phyloP scores from a whole-genome alignment of 768 basidiomycete genomes.

The Boletus subparvulus region DNA sequence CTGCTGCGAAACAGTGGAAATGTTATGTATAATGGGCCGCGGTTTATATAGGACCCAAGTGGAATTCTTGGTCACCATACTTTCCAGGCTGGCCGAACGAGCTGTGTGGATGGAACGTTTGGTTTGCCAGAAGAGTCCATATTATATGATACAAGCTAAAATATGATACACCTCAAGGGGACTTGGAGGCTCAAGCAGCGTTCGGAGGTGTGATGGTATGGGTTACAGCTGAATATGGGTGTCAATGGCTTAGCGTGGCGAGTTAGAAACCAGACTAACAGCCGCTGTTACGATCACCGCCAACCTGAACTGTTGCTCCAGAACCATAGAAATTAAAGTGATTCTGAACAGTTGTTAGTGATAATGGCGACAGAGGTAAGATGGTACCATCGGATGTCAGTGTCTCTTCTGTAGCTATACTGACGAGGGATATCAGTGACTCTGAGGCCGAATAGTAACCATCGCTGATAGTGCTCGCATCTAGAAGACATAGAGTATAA shows the following conservation, averaged over 20 bases:
- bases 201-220: neutral
- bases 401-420: neutral
- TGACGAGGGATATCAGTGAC: neutral
- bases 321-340: neutral
- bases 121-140: too few relatives aligned
- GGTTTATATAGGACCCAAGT: too few relatives aligned
- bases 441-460: neutral
- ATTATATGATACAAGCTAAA: neutral
- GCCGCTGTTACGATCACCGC: constrained; percentile 4
- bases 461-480: neutral
- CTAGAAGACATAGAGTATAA: neutral
- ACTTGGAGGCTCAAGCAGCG: neutral
- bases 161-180: neutral
- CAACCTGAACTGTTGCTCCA: constrained; percentile 1
- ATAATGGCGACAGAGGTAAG: neutral
- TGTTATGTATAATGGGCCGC: too few relatives aligned
- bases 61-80: too few relatives aligned
- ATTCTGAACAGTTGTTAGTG: neutral
- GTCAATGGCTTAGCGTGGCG: neutral
- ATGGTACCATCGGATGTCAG: too few relatives aligned
- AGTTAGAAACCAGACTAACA: neutral
- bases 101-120: too few relatives aligned
- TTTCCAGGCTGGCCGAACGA: too few relatives aligned
- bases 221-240: neutral
- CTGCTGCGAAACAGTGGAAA: too few relatives aligned